These are phyloP conservation scores for Peterozyma xylosa DNA, from an alignment of 805 yeast genomes.

Conservation along the genomic window DNA sequence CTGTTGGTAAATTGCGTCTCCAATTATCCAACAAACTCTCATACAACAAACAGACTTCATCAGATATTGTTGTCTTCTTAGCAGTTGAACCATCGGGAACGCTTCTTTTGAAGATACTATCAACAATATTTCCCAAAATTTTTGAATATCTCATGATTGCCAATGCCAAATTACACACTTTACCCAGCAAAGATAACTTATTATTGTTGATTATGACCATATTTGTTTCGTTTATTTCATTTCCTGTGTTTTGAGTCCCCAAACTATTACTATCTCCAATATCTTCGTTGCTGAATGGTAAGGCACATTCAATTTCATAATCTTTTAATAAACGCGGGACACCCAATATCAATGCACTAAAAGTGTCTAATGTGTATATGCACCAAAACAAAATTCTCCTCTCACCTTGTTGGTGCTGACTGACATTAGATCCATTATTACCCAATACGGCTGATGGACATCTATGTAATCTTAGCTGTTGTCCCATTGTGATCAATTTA, in stretches of 20 bases:
- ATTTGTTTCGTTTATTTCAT: slow-evolving; percentile 35
- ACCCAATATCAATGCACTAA: slow-evolving; percentile 69
- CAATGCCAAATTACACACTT: slow-evolving; percentile 56
- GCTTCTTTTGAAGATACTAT: slow-evolving; percentile 59
- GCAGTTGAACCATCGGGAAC: slow-evolving; percentile 19
- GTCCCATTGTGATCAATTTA: slow-evolving; percentile 72
- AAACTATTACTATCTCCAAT: not conserved
- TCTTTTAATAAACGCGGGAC: slow-evolving; percentile 77
- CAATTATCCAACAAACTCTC: slow-evolving; percentile 75
- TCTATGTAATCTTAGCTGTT: slow-evolving; percentile 75
- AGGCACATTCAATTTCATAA: slow-evolving; percentile 77
- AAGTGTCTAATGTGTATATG: slow-evolving; percentile 67
- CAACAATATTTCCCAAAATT: slow-evolving; percentile 67
- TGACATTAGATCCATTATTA: slow-evolving; percentile 56
- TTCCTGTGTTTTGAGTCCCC: slow-evolving; percentile 16
- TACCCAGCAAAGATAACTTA: slow-evolving; percentile 58
- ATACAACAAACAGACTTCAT: slow-evolving; percentile 21
- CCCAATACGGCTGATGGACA: slow-evolving; percentile 79
- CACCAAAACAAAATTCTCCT: slow-evolving; percentile 83
- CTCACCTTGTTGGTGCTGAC: slow-evolving; percentile 71
- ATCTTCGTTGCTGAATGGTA: slow-evolving; percentile 55
- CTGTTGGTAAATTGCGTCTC: slow-evolving; percentile 62
- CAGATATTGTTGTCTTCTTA: slow-evolving; percentile 19
- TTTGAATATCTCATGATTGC: slow-evolving; percentile 63
- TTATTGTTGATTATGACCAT: slow-evolving; percentile 53